Conservation (phyloP, 257 asterid genomes). For the Penstemon eatonii region DNA sequence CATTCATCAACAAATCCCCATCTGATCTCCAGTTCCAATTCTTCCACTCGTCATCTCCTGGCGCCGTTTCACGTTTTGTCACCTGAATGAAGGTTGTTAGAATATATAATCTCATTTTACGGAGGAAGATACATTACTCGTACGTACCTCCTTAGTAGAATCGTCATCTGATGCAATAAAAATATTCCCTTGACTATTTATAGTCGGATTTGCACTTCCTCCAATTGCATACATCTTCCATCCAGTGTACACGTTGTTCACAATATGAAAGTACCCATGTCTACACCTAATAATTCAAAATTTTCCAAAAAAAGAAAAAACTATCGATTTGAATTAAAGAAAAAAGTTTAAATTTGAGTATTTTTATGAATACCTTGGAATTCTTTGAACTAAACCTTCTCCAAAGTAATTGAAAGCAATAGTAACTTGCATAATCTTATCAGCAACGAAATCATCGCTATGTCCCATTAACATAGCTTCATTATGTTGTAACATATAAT, state of each 20-base stretch:
- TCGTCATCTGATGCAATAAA: conserved; percentile 53
- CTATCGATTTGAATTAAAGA: not conserved
- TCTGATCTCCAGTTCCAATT: conserved; percentile 77
- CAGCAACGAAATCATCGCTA: conserved; percentile 51
- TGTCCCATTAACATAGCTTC: conserved; percentile 83
- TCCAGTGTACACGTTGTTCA: conserved; percentile 70
- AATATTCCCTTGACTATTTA: conserved; percentile 77
- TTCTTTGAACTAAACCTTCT: conserved; percentile 63
- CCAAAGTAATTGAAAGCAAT: conserved; percentile 76
- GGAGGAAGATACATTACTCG: not conserved
- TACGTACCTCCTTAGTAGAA: conserved; percentile 46
- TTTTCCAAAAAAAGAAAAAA: not conserved
- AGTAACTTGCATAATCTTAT: conserved; percentile 68
- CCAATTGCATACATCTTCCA: conserved; percentile 86
- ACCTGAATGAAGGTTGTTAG: conserved; percentile 31
- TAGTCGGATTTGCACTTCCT: conserved; percentile 78
- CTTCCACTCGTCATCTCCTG: conserved; percentile 49
- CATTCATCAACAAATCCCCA: conserved; percentile 63
- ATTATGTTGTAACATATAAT: conserved; percentile 66
- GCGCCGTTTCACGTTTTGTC: conserved; percentile 42
- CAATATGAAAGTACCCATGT: conserved; percentile 72
- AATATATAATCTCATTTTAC: not conserved
- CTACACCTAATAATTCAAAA: conserved; percentile 49
- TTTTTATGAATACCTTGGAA: conserved; percentile 52
- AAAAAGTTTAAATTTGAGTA: not conserved